Percentiles rank a stretch among this genome's conserved stretches.
These are phyloP conservation scores for Kandelia obovata DNA, from an alignment of 345 rosid genomes.

Conservation along the genomic window DNA sequence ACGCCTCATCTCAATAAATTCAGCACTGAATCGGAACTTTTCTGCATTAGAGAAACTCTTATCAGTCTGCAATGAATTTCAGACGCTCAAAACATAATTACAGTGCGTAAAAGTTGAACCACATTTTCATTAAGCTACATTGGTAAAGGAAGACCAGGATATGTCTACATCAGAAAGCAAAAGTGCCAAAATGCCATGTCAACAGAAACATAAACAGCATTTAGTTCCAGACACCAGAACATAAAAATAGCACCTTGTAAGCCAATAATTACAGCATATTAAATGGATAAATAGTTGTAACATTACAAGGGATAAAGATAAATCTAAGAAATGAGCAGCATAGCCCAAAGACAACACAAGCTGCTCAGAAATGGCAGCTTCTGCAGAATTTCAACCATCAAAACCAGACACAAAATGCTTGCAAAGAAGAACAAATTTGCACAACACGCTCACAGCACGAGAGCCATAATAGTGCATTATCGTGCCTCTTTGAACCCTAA, in stretches of 20 bases:
- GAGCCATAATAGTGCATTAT: too few species aligned
- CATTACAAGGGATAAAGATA: neutral
- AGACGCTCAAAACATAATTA: constrained; percentile 1
- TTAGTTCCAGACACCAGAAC: neutral
- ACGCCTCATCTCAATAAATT: constrained; percentile 95
- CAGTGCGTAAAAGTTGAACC: neutral
- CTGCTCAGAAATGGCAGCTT: neutral
- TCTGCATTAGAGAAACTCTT: constrained; percentile 48
- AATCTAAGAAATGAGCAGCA: neutral
- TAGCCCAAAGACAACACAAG: neutral
- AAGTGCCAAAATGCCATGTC: neutral
- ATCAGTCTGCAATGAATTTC: neutral
- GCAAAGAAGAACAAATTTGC: neutral
- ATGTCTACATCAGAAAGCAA: neutral
- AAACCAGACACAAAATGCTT: neutral
- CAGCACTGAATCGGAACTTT: constrained; percentile 94
- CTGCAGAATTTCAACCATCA: neutral
- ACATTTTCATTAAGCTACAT: neutral
- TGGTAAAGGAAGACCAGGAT: neutral
- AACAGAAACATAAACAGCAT: neutral
- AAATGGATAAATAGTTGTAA: too few species aligned
- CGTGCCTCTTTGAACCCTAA: too few species aligned
- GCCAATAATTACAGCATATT: neutral
- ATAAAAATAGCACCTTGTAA: neutral
- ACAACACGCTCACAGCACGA: too few species aligned